These are phyloP conservation scores for Hypoxylon crocopeplum DNA, from an alignment of 495 filamentous ascomycete genomes.

Conservation along the genomic window DNA sequence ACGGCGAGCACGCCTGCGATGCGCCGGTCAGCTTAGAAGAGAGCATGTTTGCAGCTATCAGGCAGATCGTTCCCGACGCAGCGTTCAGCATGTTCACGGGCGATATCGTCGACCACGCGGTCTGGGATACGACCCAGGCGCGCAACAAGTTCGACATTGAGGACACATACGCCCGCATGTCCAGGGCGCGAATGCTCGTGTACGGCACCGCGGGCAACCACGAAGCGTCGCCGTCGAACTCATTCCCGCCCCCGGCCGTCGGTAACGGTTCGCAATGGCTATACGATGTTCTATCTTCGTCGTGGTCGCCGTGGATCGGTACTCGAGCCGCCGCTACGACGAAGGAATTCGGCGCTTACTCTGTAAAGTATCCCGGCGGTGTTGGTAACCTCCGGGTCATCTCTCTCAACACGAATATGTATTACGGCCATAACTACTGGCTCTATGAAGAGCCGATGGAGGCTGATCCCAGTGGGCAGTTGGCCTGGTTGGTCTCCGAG, in stretches of 20 bases:
- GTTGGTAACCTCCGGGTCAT: conserved; percentile 59
- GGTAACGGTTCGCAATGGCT: conserved; percentile 54
- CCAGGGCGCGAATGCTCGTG: conserved; percentile 47
- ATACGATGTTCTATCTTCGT: conserved; percentile 54
- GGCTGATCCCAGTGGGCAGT: conserved; percentile 54
- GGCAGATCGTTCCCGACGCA: conserved; percentile 45
- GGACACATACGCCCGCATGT: conserved; percentile 52
- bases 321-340: conserved; percentile 40
- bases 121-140: conserved; percentile 47
- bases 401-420: conserved; percentile 64
- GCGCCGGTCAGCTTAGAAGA: conserved; percentile 56
- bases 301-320: conserved; percentile 58
- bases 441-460: conserved; percentile 58
- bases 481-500: conserved; percentile 58
- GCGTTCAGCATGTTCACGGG: conserved; percentile 56
- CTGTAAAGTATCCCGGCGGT: conserved; percentile 47
- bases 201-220: conserved; percentile 64
- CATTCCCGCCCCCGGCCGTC: conserved; percentile 50
- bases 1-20: conserved; percentile 60
- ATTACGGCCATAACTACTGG: conserved; percentile 63
- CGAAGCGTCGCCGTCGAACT: conserved; percentile 59
- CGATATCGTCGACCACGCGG: conserved; percentile 56
- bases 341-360: conserved; percentile 57
- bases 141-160: conserved; percentile 53
- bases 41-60: conserved; percentile 60